These are phyloP conservation scores for Conoideocrella luteorostrata DNA, from an alignment of 2,329 filamentous ascomycete species.

Conservation along the genomic window DNA sequence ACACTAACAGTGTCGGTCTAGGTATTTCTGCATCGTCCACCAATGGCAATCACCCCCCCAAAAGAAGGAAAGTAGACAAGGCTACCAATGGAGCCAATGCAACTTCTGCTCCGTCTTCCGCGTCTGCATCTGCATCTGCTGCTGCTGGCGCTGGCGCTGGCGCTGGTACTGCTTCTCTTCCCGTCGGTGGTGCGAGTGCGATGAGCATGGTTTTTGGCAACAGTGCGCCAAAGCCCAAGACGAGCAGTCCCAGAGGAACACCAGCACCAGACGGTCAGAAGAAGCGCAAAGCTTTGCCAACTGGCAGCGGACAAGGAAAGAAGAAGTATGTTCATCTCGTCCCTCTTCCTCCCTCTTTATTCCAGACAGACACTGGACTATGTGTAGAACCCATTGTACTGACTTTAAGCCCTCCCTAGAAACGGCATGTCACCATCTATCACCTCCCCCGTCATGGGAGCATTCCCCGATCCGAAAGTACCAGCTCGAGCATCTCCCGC, in stretches of 20 bases:
- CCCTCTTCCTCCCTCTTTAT: no score
- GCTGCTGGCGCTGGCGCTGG: not conserved
- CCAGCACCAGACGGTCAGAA: conserved; percentile 64
- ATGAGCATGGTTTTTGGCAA: conserved; percentile 51
- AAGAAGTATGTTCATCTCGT: conserved; percentile 78
- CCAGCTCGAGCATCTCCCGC: conserved; percentile 52
- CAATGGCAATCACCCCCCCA: conserved; percentile 53
- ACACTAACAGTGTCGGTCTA: conserved; percentile 49
- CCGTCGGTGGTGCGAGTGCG: conserved; percentile 33
- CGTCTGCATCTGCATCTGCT: not conserved
- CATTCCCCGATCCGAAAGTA: conserved; percentile 56
- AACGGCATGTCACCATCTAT: conserved; percentile 59
- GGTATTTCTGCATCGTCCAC: conserved; percentile 55
- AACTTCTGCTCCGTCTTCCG: conserved; percentile 16
- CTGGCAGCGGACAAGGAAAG: conserved; percentile 64
- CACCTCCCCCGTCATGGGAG: conserved; percentile 65
- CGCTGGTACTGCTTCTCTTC: not conserved
- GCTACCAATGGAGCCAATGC: conserved; percentile 39
- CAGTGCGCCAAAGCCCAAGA: conserved; percentile 49
- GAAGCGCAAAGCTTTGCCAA: conserved; percentile 59
- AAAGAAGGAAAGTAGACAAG: conserved; percentile 79
- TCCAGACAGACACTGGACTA: no score
- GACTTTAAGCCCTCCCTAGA: no score
- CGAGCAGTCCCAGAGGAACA: conserved; percentile 61
- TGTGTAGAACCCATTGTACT: no score